Evolutionary conservation across 129 eudicot genomes (phyloP).

Genomic region (Silybum marianum): DNA sequence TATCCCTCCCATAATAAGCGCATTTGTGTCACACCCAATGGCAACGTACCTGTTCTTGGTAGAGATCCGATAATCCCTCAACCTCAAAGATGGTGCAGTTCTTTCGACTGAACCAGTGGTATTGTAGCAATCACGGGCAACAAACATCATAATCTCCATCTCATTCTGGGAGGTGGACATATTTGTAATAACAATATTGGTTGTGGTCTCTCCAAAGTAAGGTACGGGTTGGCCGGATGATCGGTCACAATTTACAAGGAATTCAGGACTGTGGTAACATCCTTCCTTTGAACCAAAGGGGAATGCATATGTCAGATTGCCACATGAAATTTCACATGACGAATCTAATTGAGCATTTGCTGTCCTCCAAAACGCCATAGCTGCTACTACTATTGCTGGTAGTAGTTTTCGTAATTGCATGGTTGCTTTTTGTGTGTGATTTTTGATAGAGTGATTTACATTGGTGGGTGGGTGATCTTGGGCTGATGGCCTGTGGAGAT

Average conservation of each 20-base stretch:
- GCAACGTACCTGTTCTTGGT: slow-evolving; percentile 26
- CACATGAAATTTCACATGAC: slow-evolving; percentile 29
- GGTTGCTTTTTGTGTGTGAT: slow-evolving; percentile 12
- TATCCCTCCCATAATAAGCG: not conserved
- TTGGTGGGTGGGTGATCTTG: too few relatives aligned
- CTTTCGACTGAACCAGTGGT: not conserved
- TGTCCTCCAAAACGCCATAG: not conserved
- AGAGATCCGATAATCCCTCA: not conserved
- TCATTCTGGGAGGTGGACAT: slow-evolving; percentile 15
- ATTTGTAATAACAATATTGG: not conserved
- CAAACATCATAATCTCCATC: slow-evolving; percentile 7
- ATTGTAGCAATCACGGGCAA: slow-evolving; percentile 30
- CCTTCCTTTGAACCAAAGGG: slow-evolving; percentile 27
- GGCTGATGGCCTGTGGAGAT: too few relatives aligned
- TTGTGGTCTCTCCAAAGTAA: not conserved
- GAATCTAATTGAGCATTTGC: slow-evolving; percentile 18
- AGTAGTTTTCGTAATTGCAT: slow-evolving; percentile 4
- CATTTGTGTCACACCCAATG: slow-evolving; percentile 27
- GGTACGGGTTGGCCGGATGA: slow-evolving; percentile 1
- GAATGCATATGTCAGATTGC: slow-evolving; percentile 3
- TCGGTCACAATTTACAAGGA: slow-evolving; percentile 13
- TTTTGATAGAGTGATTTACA: too few relatives aligned
- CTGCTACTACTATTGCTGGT: not conserved
- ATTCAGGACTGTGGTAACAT: slow-evolving; percentile 5
- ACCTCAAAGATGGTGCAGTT: not conserved